Conservation (phyloP, 176 grass and related monocot species). For the Phoenix dactylifera region DNA sequence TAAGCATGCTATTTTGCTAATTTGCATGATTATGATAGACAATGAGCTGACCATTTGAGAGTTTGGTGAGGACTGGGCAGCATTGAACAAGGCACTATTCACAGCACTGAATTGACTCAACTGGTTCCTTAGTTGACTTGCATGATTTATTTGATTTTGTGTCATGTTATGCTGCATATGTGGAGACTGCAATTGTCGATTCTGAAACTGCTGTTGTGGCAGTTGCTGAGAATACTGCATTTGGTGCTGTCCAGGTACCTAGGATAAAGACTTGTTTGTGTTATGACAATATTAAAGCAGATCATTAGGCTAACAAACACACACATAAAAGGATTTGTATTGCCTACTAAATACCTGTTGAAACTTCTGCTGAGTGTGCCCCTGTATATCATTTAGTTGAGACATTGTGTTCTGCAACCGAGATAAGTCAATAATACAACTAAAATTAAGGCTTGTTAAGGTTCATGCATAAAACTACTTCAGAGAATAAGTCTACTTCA, state of each 20-base stretch:
- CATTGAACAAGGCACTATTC: slow-evolving; percentile 69
- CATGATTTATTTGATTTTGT: slow-evolving; percentile 82
- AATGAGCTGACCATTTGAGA: slow-evolving; percentile 69
- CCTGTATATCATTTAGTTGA: slow-evolving; percentile 83
- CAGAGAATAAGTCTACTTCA: no score
- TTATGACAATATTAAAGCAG: not conserved
- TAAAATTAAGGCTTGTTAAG: no score
- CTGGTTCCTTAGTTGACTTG: slow-evolving; percentile 74
- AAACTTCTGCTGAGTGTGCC: slow-evolving; percentile 78
- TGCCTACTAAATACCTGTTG: slow-evolving; percentile 42
- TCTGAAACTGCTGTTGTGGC: slow-evolving; percentile 74
- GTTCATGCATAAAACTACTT: no score
- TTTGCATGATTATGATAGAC: no score
- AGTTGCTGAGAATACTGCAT: slow-evolving; percentile 80
- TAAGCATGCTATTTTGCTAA: no score
- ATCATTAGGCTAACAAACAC: not conserved
- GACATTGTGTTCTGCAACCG: slow-evolving; percentile 61
- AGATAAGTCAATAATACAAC: not conserved
- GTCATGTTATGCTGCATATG: slow-evolving; percentile 69
- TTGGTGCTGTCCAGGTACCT: slow-evolving; percentile 60
- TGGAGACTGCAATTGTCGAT: slow-evolving; percentile 55
- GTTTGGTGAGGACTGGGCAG: slow-evolving; percentile 82
- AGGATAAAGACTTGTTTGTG: slow-evolving; percentile 23
- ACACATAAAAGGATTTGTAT: not conserved
- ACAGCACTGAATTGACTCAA: slow-evolving; percentile 69